Evolutionary conservation across 306 rosid genomes (phyloP).

Genomic region (Cicer judaicum): DNA sequence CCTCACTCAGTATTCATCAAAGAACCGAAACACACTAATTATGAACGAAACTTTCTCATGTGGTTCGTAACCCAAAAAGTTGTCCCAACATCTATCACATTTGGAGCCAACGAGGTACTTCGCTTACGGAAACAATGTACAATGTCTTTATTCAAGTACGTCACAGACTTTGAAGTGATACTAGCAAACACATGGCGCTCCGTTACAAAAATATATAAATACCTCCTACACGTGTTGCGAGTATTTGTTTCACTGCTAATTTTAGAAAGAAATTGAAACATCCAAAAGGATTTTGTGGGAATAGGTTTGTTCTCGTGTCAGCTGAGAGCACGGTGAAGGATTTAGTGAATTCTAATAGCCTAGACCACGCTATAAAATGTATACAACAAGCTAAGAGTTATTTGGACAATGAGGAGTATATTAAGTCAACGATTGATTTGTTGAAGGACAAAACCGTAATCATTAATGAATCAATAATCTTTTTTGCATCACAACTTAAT

Average conservation of each 20-base stretch:
- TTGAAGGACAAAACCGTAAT: slow-evolving; percentile 62
- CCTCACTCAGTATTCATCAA: slow-evolving; percentile 55
- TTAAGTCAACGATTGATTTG: slow-evolving; percentile 67
- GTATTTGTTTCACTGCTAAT: slow-evolving; percentile 71
- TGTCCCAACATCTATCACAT: slow-evolving; percentile 56
- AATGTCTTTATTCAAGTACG: slow-evolving; percentile 50
- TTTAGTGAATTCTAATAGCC: slow-evolving; percentile 47
- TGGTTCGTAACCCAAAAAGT: slow-evolving; percentile 60
- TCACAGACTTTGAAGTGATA: slow-evolving; percentile 67
- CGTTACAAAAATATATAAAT: slow-evolving; percentile 57
- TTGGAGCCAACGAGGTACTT: slow-evolving; percentile 51
- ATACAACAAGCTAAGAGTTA: slow-evolving; percentile 66
- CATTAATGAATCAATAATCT: slow-evolving; percentile 53
- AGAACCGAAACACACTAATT: slow-evolving; percentile 20
- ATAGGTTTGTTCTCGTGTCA: slow-evolving; percentile 69
- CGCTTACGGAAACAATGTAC: slow-evolving; percentile 63
- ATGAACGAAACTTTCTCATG: slow-evolving; percentile 46
- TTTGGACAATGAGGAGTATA: slow-evolving; percentile 54
- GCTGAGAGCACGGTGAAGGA: slow-evolving; percentile 60
- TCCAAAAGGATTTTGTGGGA: slow-evolving; percentile 72
- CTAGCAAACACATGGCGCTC: slow-evolving; percentile 88
- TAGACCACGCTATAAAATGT: slow-evolving; percentile 54
- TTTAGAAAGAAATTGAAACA: slow-evolving; percentile 50
- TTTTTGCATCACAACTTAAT: slow-evolving; percentile 76
- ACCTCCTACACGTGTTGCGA: slow-evolving; percentile 45